Conservation (phyloP, 1,139 yeast species). For the Saccharomycopsis hybrid region DNA sequence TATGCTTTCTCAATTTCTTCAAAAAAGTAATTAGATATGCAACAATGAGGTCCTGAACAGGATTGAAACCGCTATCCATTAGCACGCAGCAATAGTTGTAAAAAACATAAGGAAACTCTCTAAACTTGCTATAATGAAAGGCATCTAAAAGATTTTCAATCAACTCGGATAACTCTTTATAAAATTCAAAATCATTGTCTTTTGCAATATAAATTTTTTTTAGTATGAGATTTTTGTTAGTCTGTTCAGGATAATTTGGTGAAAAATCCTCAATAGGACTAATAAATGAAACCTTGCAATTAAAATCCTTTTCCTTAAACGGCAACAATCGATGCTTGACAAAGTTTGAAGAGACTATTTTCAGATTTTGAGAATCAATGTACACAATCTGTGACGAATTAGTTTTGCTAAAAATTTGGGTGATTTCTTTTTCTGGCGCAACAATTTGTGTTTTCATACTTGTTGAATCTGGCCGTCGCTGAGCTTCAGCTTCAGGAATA, state of each 20-base stretch:
- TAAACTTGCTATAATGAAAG: conserved; percentile 6
- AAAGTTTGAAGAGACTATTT: background rate
- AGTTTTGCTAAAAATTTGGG: background rate
- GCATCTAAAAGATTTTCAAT: conserved; percentile 6
- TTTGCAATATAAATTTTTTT: conserved; percentile 11
- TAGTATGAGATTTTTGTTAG: conserved; percentile 3
- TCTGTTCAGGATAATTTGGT: conserved; percentile 13
- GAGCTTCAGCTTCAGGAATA: too few relatives aligned
- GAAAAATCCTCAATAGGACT: background rate
- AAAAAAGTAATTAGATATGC: conserved; percentile 12
- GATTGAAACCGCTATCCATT: conserved; percentile 20
- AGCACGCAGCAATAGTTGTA: conserved; percentile 14
- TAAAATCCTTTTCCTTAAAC: conserved; percentile 18
- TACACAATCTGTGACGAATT: background rate
- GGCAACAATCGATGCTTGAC: conserved; percentile 9
- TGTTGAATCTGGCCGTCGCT: too few relatives aligned
- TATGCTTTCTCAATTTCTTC: conserved; percentile 5
- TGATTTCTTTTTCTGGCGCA: background rate
- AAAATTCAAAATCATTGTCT: conserved; percentile 11
- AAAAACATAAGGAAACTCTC: conserved; percentile 17
- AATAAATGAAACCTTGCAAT: conserved; percentile 17
- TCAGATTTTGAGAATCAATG: conserved; percentile 13
- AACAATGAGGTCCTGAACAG: conserved; percentile 16
- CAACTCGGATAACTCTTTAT: conserved; percentile 10
- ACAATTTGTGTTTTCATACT: too few relatives aligned